Conservation (phyloP, 139 green algal genomes). For the Axilococcus clingmanii region DNA sequence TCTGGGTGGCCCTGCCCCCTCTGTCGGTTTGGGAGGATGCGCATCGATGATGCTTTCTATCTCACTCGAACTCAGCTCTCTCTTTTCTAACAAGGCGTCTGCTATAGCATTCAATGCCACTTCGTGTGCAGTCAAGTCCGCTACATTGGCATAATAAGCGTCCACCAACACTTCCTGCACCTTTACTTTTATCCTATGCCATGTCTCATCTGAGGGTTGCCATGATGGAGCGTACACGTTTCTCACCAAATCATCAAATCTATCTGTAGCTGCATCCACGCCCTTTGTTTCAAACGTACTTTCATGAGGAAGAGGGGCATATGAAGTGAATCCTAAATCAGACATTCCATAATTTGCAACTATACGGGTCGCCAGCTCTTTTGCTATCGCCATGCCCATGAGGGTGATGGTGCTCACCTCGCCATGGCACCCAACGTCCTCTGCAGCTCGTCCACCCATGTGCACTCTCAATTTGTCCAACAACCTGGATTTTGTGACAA, state of each 20-base stretch:
- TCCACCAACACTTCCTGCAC: constrained; percentile 24
- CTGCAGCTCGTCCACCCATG: constrained; percentile 51
- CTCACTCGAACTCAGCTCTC: constrained; percentile 26
- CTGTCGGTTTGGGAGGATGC: constrained; percentile 21
- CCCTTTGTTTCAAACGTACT: constrained; percentile 16
- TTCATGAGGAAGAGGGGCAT: constrained; percentile 12
- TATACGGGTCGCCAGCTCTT: constrained; percentile 29
- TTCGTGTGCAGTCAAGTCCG: constrained; percentile 20
- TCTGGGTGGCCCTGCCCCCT: no score
- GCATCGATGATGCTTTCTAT: constrained; percentile 26
- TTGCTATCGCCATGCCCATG: constrained; percentile 22
- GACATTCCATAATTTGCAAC: constrained; percentile 40
- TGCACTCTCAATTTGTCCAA: constrained; percentile 61
- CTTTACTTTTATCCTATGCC: constrained; percentile 14
- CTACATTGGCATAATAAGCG: constrained; percentile 28
- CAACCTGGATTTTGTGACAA: constrained; percentile 62
- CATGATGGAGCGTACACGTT: constrained; percentile 20
- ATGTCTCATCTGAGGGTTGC: constrained; percentile 21
- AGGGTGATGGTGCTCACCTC: no score
- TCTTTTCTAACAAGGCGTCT: constrained; percentile 26
- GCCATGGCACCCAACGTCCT: constrained; percentile 26
- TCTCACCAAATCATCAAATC: constrained; percentile 38
- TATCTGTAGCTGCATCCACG: constrained; percentile 37
- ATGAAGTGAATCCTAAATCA: constrained; percentile 31
- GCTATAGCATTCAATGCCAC: constrained; percentile 20